These are phyloP conservation scores for Gossypium gossypioides DNA, from an alignment of 441 rosid species.

Conservation along the genomic window DNA sequence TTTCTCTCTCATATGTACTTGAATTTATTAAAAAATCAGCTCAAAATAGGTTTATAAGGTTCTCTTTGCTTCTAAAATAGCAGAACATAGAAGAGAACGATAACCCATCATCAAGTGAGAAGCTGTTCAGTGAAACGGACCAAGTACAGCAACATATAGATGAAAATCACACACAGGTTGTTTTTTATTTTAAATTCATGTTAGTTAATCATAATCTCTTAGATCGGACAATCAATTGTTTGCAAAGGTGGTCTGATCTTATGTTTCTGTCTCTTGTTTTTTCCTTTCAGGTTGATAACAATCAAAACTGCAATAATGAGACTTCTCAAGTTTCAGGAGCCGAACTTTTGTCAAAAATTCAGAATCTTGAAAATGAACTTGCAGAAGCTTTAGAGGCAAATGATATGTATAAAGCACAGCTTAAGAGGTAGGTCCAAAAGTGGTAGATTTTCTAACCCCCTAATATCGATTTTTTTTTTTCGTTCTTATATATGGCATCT, in stretches of 20 bases:
- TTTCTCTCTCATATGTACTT: constrained; percentile 6
- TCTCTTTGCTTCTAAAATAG: constrained; percentile 12
- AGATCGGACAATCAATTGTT: background rate
- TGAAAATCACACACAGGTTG: constrained; percentile 14
- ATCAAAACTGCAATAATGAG: constrained; percentile 7
- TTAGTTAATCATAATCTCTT: background rate
- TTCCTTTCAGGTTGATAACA: constrained; percentile 27
- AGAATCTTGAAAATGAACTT: constrained; percentile 39
- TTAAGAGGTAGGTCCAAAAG: constrained; percentile 32
- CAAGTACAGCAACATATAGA: constrained; percentile 12
- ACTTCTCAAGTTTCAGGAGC: constrained; percentile 15
- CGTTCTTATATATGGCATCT: background rate
- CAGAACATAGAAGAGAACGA: constrained; percentile 17
- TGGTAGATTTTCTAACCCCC: background rate
- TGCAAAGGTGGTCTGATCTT: background rate
- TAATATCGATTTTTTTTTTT: background rate
- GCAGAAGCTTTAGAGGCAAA: constrained; percentile 47
- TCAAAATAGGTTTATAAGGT: background rate
- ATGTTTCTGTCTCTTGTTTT: background rate
- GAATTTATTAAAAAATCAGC: background rate
- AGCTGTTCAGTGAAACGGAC: constrained; percentile 8
- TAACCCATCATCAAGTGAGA: constrained; percentile 8
- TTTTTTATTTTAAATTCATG: background rate
- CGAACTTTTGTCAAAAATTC: constrained; percentile 32
- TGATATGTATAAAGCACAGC: constrained; percentile 41